Conservation (phyloP, 2,329 filamentous ascomycete genomes). For the Microsporum canis region DNA sequence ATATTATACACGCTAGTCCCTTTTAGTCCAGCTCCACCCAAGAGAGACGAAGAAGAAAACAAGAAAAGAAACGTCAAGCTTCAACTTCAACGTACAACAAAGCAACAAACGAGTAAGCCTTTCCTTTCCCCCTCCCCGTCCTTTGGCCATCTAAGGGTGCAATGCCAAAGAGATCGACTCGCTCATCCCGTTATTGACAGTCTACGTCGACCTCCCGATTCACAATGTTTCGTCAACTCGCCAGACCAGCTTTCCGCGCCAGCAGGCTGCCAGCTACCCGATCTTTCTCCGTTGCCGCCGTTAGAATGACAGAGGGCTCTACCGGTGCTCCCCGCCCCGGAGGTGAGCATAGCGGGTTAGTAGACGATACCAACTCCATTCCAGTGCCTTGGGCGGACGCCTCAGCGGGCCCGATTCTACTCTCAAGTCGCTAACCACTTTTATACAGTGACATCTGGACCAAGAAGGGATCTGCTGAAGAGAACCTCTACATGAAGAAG, state of each 20-base stretch:
- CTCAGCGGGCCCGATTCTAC: not conserved
- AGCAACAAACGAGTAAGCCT: not conserved
- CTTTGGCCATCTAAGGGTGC: too few species aligned
- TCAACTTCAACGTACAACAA: not conserved
- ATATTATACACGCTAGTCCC: not conserved
- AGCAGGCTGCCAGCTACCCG: slow-evolving; percentile 39
- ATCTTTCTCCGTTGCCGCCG: slow-evolving; percentile 53
- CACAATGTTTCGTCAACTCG: slow-evolving; percentile 56
- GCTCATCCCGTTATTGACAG: not conserved
- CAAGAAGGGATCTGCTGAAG: slow-evolving; percentile 76
- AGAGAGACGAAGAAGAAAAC: not conserved
- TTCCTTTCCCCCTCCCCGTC: not conserved
- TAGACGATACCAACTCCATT: not conserved
- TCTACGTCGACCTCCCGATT: not conserved
- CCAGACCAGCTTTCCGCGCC: slow-evolving; percentile 48
- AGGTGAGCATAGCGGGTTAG: slow-evolving; percentile 29
- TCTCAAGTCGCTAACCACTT: not conserved
- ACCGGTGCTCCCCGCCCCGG: slow-evolving; percentile 41
- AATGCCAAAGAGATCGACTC: not conserved
- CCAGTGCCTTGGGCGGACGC: too few species aligned
- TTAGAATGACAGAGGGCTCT: slow-evolving; percentile 58
- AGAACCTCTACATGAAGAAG: slow-evolving; percentile 73
- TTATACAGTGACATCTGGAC: slow-evolving; percentile 71
- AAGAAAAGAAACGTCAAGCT: not conserved
- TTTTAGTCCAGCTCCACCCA: not conserved